Evolutionary conservation across 2,329 filamentous ascomycete species (phyloP), one percentile per base, ranked within the genome.

Genomic region (Colletotrichum shisoi): DNA sequence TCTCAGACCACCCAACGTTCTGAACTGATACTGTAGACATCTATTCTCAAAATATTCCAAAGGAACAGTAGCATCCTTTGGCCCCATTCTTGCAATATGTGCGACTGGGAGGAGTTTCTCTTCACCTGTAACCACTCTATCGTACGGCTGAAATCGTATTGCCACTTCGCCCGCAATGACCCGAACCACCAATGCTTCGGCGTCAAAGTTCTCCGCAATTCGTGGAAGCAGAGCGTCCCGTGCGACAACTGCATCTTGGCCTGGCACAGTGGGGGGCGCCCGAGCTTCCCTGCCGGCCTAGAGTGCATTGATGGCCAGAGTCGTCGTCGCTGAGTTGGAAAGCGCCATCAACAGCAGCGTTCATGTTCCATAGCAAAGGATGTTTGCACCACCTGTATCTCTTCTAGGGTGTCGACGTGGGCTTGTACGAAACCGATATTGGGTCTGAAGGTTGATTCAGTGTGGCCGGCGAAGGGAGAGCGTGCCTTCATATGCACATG

Each of bases 81-180:
- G 13, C 1, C n/a, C 31, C 51, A 64, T 13, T 7, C 24, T 56
- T 39, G 31, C 72, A 79, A 71, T 44, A 91, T 92, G 89, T 92
- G 89, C 72, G 86, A 90, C 74, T 92, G 81, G 76, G 90, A 93
- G 74, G 86, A 89, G 70, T 90, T 90, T 71, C 76, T 86, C 67
- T 93, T 90, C 75, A 78, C 75, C 58, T 94, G 91, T 79, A 82
- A 82, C 37, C 90, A 92, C 78, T 83, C 81, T 5, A 79, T 80
- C 17, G 77, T 83, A 31, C 84, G 87, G 21, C 80, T 91, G 37
- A 87, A 89, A 73, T 87, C 86, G 27, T 85, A 92, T 76, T 94
- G 91, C 76, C 91, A 93, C 77, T 88, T 87, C 71, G 89, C 91
- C 6, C 88, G 91, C 66, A 92, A 91, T 74, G 88, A 92, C 71